Conservation (phyloP, 768 basidiomycete genomes). For the Cystobasidium tubakii region DNA sequence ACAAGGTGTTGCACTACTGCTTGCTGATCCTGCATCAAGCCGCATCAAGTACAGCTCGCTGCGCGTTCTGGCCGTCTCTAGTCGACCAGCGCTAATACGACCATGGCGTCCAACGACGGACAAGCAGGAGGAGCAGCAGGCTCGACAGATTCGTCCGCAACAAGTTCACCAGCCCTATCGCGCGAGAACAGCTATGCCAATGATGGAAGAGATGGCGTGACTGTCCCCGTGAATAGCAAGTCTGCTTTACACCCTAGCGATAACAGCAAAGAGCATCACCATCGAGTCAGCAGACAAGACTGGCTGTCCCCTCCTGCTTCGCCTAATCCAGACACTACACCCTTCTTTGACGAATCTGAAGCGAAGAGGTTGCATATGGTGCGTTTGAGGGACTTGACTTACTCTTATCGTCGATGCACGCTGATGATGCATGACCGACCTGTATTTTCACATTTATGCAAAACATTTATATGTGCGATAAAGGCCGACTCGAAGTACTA, state of each 20-base stretch:
- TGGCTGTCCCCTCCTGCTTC: slow-evolving; percentile 33
- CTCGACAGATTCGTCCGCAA: background rate
- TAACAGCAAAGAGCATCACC: background rate
- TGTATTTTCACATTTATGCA: too few relatives aligned
- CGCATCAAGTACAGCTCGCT: too few relatives aligned
- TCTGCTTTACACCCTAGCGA: background rate
- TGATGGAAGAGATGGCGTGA: background rate
- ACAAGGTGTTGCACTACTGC: too few relatives aligned
- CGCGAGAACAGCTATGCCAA: slow-evolving; percentile 3
- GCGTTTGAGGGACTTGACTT: too few relatives aligned
- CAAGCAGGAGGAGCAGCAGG: background rate
- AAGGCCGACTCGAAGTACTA: slow-evolving; percentile 35
- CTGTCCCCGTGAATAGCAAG: background rate
- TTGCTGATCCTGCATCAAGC: too few relatives aligned
- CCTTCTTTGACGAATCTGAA: slow-evolving; percentile 34
- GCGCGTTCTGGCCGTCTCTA: too few relatives aligned
- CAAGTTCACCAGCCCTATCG: background rate
- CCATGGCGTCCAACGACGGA: background rate
- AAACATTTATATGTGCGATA: background rate
- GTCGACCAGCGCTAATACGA: too few relatives aligned
- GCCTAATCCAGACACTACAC: slow-evolving; percentile 1
- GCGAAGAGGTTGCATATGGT: slow-evolving; percentile 28
- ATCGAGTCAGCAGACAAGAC: slow-evolving; percentile 7
- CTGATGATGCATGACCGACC: slow-evolving; percentile 2
- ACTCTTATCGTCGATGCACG: background rate